Evolutionary conservation across 1,284 basidiomycete genomes (phyloP).

Genomic region (Leccinum subrobustum): DNA sequence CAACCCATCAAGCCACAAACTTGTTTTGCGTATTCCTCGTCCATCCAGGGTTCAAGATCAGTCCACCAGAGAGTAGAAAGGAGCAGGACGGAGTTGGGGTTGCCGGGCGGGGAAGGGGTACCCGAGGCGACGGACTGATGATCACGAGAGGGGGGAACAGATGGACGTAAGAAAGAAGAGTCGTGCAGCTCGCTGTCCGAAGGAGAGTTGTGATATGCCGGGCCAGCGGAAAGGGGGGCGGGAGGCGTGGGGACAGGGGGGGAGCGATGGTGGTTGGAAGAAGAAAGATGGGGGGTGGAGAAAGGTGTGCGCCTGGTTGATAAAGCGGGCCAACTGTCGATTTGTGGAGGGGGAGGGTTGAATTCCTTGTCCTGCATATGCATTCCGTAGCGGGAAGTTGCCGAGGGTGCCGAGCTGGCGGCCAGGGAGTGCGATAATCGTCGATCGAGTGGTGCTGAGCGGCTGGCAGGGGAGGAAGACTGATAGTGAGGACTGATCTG

Average conservation of each 20-base stretch:
- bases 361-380: slow-evolving; percentile 37
- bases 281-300: slow-evolving; percentile 26
- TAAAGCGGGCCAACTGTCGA: slow-evolving; percentile 30
- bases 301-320: slow-evolving; percentile 50
- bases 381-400: slow-evolving; percentile 36
- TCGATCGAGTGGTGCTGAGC: slow-evolving; percentile 24
- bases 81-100: slow-evolving; percentile 32
- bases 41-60: slow-evolving; percentile 88
- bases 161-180: slow-evolving; percentile 30
- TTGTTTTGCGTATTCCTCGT: slow-evolving; percentile 84
- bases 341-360: slow-evolving; percentile 18
- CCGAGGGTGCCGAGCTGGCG: slow-evolving; percentile 24
- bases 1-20: slow-evolving; percentile 78
- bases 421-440: slow-evolving; percentile 18
- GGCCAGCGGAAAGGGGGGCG: slow-evolving; percentile 13
- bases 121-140: slow-evolving; percentile 23
- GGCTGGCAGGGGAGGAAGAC: slow-evolving; percentile 13
- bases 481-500: slow-evolving; percentile 17
- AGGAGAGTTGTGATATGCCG: slow-evolving; percentile 22
- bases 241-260: slow-evolving; percentile 26
- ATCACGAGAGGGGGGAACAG: slow-evolving; percentile 26
- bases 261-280: slow-evolving; percentile 34
- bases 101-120: slow-evolving; percentile 26
- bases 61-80: slow-evolving; percentile 75
- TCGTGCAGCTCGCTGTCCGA: slow-evolving; percentile 43